These are phyloP conservation scores for Quercus aquifolioides DNA, from an alignment of 306 rosid species.

Conservation along the genomic window DNA sequence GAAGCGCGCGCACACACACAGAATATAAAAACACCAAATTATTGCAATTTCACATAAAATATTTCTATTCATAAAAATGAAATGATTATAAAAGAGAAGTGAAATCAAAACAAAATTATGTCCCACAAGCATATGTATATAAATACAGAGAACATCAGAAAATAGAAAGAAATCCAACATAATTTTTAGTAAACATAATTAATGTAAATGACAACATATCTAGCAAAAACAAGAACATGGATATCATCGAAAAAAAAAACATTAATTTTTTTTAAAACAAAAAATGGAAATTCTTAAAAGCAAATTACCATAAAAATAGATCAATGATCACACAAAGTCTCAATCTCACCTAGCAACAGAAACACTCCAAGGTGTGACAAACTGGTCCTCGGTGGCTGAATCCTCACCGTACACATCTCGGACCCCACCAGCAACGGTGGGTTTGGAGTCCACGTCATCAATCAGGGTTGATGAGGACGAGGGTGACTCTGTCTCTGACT, in stretches of 20 bases:
- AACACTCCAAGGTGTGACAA: conserved; percentile 82
- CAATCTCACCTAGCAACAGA: conserved; percentile 75
- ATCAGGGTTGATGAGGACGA: conserved; percentile 31
- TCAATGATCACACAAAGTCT: background rate
- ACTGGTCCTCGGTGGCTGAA: conserved; percentile 69
- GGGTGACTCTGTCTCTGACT: background rate
- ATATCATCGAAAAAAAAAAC: background rate
- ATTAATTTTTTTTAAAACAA: too few relatives aligned
- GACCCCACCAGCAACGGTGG: conserved; percentile 51
- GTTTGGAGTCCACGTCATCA: conserved; percentile 33
- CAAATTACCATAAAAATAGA: background rate
- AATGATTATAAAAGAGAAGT: background rate
- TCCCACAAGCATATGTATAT: background rate
- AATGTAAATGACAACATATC: background rate
- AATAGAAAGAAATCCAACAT: background rate
- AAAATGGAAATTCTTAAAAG: background rate
- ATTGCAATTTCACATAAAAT: background rate
- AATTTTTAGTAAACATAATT: background rate
- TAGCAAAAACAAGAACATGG: background rate
- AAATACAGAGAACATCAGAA: background rate
- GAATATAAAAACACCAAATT: background rate
- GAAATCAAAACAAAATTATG: background rate
- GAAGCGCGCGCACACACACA: background rate
- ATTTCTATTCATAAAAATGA: background rate
- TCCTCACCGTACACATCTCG: conserved; percentile 68